Percentiles rank a stretch among this genome's conserved stretches.
Conservation (phyloP, 768 basidiomycete species). For the Trichaptum fuscoviolaceum region DNA sequence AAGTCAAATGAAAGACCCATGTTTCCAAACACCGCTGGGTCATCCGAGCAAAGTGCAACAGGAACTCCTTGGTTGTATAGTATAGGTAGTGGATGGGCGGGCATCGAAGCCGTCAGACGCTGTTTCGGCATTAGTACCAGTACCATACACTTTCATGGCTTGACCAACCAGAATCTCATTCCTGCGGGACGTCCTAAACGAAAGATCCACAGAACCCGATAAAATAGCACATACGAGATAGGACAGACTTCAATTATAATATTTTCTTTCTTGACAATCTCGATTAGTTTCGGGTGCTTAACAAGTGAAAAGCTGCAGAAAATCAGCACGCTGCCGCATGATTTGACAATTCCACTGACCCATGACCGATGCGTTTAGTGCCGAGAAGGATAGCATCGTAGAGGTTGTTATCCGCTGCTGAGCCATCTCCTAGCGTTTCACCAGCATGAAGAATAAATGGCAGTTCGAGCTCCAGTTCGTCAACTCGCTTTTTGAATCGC, state of each 20-base stretch:
- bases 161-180: constrained; percentile 66
- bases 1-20: constrained; percentile 77
- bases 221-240: constrained; percentile 54
- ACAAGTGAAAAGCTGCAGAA: constrained; percentile 58
- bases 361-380: constrained; percentile 79
- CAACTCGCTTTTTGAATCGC: constrained; percentile 50
- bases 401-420: constrained; percentile 61
- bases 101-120: constrained; percentile 76
- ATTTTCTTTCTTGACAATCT: constrained; percentile 54
- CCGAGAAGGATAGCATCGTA: constrained; percentile 77
- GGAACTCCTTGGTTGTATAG: constrained; percentile 69
- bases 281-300: constrained; percentile 70
- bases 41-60: constrained; percentile 68
- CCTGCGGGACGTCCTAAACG: constrained; percentile 27
- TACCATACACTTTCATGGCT: background rate
- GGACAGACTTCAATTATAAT: constrained; percentile 76
- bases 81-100: constrained; percentile 71
- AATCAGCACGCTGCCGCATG: background rate
- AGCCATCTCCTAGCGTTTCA: constrained; percentile 76
- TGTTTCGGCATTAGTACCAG: constrained; percentile 20
- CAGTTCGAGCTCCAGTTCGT: constrained; percentile 54
- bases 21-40: constrained; percentile 73
- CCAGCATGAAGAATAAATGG: constrained; percentile 81
- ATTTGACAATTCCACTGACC: constrained; percentile 33
- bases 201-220: background rate